These are phyloP conservation scores for Breviolum minutum DNA, from an alignment of 73 alveolate species.

Conservation along the genomic window DNA sequence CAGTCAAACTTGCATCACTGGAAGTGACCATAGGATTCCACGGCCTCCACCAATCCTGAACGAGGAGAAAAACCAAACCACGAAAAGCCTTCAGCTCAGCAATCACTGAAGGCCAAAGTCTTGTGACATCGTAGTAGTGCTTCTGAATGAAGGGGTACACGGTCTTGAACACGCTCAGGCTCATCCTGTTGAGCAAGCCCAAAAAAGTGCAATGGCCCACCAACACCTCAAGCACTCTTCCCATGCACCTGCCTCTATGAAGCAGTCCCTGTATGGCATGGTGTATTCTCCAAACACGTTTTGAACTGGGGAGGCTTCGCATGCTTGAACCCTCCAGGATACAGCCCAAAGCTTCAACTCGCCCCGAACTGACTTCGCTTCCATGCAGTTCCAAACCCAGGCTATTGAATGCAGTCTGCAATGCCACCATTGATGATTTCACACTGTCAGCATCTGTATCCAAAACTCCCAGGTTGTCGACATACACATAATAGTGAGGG, in stretches of 20 bases:
- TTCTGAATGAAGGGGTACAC: slow-evolving; percentile 20
- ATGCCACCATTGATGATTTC: not conserved
- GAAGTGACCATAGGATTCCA: slow-evolving; percentile 43
- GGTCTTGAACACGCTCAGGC: not conserved
- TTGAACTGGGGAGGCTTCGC: not conserved
- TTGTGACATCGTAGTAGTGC: not conserved
- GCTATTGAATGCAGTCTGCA: not conserved
- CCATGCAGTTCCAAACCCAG: slow-evolving; percentile 21
- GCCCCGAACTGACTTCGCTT: not conserved
- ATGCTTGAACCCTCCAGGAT: not conserved
- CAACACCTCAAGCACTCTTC: not conserved
- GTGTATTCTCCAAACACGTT: slow-evolving; percentile 7
- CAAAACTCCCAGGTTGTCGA: slow-evolving; percentile 40
- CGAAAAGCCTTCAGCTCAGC: slow-evolving; percentile 22
- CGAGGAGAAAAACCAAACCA: not conserved
- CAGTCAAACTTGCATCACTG: not conserved
- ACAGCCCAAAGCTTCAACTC: slow-evolving; percentile 6
- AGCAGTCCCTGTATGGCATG: slow-evolving; percentile 30
- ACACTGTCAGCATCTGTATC: not conserved
- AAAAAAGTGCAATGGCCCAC: slow-evolving; percentile 44
- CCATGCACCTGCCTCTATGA: not conserved
- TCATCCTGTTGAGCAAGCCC: not conserved
- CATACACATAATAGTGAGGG: slow-evolving; percentile 12
- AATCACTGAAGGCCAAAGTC: not conserved
- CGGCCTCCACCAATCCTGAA: slow-evolving; percentile 24